Conservation (phyloP, 768 basidiomycete genomes). For the Phylloporus sp. region DNA sequence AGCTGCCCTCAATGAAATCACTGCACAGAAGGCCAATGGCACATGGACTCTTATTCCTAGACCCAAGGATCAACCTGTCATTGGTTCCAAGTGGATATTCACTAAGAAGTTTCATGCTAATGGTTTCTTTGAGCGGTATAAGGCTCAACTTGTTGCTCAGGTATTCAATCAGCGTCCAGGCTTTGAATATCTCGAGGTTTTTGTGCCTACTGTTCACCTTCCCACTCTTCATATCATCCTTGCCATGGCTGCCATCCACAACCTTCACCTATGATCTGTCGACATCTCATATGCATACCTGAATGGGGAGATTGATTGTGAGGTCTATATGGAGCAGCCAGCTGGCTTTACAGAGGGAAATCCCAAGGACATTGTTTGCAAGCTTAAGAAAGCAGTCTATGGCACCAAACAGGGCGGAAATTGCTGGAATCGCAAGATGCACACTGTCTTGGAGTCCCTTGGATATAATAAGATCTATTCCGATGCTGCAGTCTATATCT, state of each 20-base stretch:
- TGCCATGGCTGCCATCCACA: no score
- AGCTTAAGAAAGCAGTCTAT: background rate
- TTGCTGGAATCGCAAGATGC: no score
- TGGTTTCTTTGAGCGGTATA: constrained; percentile 14
- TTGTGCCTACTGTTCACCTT: constrained; percentile 26
- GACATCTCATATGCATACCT: background rate
- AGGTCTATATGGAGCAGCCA: background rate
- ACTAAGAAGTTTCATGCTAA: background rate
- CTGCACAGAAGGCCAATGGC: constrained; percentile 15
- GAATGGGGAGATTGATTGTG: background rate
- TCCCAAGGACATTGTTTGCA: background rate
- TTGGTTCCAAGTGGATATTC: no score
- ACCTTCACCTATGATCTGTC: no score
- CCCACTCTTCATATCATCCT: no score
- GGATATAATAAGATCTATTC: no score
- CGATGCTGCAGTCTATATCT: no score
- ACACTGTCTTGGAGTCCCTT: no score
- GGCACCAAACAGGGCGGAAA: background rate
- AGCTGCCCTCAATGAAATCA: constrained; percentile 22
- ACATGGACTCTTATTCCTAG: constrained; percentile 23
- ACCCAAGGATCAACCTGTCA: constrained; percentile 19
- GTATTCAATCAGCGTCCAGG: no score
- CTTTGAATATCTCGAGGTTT: background rate
- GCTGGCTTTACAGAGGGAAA: background rate
- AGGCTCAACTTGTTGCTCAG: no score